Base-by-base conservation (phyloP, 495 filamentous ascomycete species). In the Jackrogersella multiformis region DNA sequence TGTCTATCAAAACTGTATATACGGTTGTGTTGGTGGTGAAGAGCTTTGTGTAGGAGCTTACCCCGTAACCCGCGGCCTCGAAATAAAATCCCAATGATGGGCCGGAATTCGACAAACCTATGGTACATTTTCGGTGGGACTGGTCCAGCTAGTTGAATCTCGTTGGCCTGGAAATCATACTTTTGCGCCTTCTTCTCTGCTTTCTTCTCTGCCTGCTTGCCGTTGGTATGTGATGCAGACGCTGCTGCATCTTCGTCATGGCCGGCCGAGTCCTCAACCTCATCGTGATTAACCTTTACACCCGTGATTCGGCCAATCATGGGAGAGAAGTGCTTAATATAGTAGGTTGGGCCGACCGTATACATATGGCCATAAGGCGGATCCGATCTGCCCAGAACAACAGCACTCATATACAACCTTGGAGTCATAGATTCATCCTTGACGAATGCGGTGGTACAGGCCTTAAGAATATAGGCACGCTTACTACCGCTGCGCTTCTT, bases 141-240 rank as follows among this genome's bases (percentile, higher is more conserved):
- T 0, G 94, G 94, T 0, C 94, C 94, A 20, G 83, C 80, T 26
- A 98, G 84, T 64, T 97, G 94, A 44, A 98, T 87, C 65, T 97
- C 89, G 74, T 94, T 95, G 35, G 94, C 92, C 84, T 96, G 92
- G 79, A 98, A 98, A 74, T 93, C 90, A 74, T 94, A 93, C 76
- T 85, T 88, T 58, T 89, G 79, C n/a, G 87, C 80, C 62, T 82
- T 83, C 70, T 63, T 82, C 58, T 70, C 77, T 74, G 87, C 80
- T 61, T 82, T 83, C 70, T 63, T 82, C 58, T 70, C 77, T 74
- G 35, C 78, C 75, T 62, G 69, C n/a, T 72, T 68, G 30, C 64
- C 49, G 23, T 73, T 20, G 5, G 70, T 49, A 32, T 75, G 58
- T 9, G 59, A 56, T 9, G 23, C 9, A 20, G 62, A 57, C n/a